A percentile compares a stretch with the other conserved stretches of the same genome.
Evolutionary conservation across 805 yeast genomes (phyloP).

Genomic region (Candida incommunis): DNA sequence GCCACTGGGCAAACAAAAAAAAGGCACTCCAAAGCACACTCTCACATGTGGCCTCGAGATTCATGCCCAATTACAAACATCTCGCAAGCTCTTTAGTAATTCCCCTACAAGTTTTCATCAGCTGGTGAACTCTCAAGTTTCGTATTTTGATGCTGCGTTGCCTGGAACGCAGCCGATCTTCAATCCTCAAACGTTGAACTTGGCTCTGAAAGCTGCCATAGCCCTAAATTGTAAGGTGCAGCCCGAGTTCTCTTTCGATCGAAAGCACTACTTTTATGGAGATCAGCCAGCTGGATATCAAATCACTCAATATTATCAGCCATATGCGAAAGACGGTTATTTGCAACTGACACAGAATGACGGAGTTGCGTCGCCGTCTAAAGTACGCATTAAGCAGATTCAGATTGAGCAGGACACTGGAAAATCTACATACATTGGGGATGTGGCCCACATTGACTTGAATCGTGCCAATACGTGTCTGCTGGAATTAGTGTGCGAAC

Average conservation of each 20-base stretch:
- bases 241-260: conserved; percentile 54
- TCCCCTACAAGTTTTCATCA: conserved; percentile 22
- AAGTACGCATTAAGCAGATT: conserved; percentile 57
- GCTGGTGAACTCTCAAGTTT: conserved; percentile 53
- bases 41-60: conserved; percentile 85
- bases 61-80: conserved; percentile 76
- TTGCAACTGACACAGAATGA: conserved; percentile 40
- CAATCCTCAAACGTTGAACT: conserved; percentile 57
- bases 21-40: conserved; percentile 11
- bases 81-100: conserved; percentile 60
- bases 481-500: conserved; percentile 82
- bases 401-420: conserved; percentile 96
- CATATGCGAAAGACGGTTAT: conserved; percentile 59
- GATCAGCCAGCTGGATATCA: conserved; percentile 97
- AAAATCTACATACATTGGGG: conserved; percentile 43
- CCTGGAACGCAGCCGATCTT: conserved; percentile 88
- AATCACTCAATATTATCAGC: conserved; percentile 77
- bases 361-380: conserved; percentile 28
- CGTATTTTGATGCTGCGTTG: conserved; percentile 69
- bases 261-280: conserved; percentile 92
- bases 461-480: conserved; percentile 79
- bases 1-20: not conserved
- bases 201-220: conserved; percentile 59
- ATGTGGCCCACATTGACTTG: conserved; percentile 45
- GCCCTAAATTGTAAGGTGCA: conserved; percentile 52